Percentiles rank a stretch among this genome's conserved stretches.
Conservation (phyloP, 192 early-diverging fungal genomes). For the Entomortierella chlamydospora region DNA sequence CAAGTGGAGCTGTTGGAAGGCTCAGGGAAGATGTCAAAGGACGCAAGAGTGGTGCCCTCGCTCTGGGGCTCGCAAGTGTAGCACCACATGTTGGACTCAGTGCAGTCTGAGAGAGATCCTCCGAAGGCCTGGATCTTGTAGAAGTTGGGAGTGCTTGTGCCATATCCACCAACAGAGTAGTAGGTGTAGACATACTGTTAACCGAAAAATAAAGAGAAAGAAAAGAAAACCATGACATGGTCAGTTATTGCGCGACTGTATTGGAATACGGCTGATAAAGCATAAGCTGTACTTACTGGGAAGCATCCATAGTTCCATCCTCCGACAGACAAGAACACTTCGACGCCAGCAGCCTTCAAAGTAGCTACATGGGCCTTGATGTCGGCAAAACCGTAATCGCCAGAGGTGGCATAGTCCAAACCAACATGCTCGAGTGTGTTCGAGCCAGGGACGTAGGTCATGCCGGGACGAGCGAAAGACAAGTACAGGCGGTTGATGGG, state of each 20-base stretch:
- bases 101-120: constrained; percentile 29
- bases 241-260: no score
- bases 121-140: constrained; percentile 44
- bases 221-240: background rate
- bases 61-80: constrained; percentile 54
- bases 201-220: background rate
- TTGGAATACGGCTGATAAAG: no score
- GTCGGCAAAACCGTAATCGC: constrained; percentile 47
- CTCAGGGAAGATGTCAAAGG: constrained; percentile 55
- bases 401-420: constrained; percentile 27
- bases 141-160: constrained; percentile 50
- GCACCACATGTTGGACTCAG: constrained; percentile 54
- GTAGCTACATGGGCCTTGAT: constrained; percentile 25
- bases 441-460: constrained; percentile 49
- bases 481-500: constrained; percentile 43
- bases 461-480: constrained; percentile 40
- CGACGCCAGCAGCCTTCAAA: constrained; percentile 35
- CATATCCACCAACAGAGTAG: constrained; percentile 53
- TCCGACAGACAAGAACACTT: constrained; percentile 50
- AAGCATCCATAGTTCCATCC: constrained; percentile 57
- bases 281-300: constrained; percentile 23
- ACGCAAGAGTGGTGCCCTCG: constrained; percentile 33
- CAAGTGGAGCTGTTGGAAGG: constrained; percentile 35
- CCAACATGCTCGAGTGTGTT: constrained; percentile 47
- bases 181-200: constrained; percentile 45